A percentile compares a stretch with the other conserved stretches of the same genome.
These are phyloP conservation scores for Tolypocladium endophyticum DNA, from an alignment of 2,329 filamentous ascomycete species.

Conservation along the genomic window DNA sequence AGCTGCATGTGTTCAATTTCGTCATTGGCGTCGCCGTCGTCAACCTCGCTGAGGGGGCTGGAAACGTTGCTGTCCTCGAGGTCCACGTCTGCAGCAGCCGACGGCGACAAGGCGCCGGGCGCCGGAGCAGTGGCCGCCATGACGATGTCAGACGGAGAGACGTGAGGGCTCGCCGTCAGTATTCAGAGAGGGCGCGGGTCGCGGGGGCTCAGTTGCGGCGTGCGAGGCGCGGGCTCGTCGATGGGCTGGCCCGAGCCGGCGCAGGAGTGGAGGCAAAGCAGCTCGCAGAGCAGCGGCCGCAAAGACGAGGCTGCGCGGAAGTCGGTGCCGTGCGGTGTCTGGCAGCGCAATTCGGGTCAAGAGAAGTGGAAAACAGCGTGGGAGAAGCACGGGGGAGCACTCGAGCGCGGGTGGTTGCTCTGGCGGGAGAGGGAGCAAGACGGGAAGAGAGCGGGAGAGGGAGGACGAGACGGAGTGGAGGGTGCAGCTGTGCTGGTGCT, in stretches of 20 bases:
- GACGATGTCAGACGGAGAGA: constrained; percentile 9
- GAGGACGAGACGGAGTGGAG: not conserved
- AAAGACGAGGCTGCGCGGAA: not conserved
- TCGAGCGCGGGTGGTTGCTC: not conserved
- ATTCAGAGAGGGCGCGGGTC: not conserved
- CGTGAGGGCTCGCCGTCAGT: not conserved
- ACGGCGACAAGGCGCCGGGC: constrained; percentile 37
- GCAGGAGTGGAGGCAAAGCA: not conserved
- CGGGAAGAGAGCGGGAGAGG: not conserved
- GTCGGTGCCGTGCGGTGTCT: not conserved
- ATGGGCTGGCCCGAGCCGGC: not conserved
- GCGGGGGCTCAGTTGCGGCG: not conserved
- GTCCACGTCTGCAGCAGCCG: constrained; percentile 26
- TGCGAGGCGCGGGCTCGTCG: not conserved
- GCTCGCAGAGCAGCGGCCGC: not conserved
- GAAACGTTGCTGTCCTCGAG: constrained; percentile 63
- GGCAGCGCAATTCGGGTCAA: not conserved
- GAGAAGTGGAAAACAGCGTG: not conserved
- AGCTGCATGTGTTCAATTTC: constrained; percentile 50
- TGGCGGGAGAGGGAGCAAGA: not conserved
- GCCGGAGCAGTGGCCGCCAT: constrained; percentile 46
- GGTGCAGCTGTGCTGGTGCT: not conserved
- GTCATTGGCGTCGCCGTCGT: constrained; percentile 64
- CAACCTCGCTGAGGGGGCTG: constrained; percentile 87
- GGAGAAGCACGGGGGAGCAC: not conserved